Evolutionary conservation across 1,284 basidiomycete species (phyloP), one percentile per base, ranked within the genome.

Genomic region (Ustilago nuda): DNA sequence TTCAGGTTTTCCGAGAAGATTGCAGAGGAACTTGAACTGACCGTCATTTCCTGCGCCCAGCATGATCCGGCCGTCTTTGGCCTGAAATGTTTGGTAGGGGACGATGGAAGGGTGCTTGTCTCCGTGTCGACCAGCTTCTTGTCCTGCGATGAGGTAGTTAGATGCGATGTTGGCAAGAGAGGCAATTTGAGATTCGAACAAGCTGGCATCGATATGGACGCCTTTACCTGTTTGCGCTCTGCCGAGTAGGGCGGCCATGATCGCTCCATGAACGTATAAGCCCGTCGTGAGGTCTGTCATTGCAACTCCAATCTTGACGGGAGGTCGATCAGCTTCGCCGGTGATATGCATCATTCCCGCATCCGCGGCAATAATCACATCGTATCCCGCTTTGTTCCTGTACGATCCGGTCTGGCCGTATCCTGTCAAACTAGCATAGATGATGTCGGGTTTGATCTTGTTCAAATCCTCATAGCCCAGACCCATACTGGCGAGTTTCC

Each of bases 341-440:
- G 95, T 98, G 82, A 83, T 83, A 61, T 83, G 82, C 68, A 83
- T 80, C 59, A 83, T 56, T 7, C 82, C 82, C 1, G 82, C 82
- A 55, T 83, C 82, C 8, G 82, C 82, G 3, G 82, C 82, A 19
- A 83, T 80, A 46, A 82, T 81, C 13, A 83, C 82, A 58, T 83
- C 82, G 66, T 82, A 82, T 3, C 80, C 79, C 13, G 94, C 92
- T 41, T 91, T 90, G 68, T 90, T 88, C 51, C 91, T 88, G 82
- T 92, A 96, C 5, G 95, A 94, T 1, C 95, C 95, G 0, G 93
- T 95, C 80, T 97, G 94, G 0, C 95, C 95, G 86, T 97, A 97
- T 19, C 94, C 94, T 17, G 94, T 94, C 75, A 98, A 92, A 32
- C 93, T 94, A 50, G 94, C 91, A 82, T 98, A 98, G 52, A 98